Percentiles rank a stretch among this genome's conserved stretches.
phyloP scores from a whole-genome alignment of 2,329 filamentous ascomycete genomes.

The Sphaerostilbella broomeana region DNA sequence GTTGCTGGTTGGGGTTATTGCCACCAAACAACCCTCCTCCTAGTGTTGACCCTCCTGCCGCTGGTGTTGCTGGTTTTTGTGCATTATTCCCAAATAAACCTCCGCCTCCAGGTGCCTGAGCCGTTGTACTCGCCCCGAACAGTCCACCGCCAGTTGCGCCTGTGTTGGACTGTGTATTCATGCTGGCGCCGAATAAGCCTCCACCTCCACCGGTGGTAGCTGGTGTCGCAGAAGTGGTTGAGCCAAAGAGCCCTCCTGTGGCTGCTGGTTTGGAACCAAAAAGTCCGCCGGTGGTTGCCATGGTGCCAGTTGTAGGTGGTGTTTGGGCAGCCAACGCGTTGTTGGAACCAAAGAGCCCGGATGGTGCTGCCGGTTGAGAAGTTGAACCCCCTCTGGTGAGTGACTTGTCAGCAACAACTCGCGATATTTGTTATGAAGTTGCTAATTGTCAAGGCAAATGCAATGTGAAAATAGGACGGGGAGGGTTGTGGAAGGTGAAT shows the following conservation, averaged over 20 bases:
- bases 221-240: slow-evolving; percentile 18
- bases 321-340: slow-evolving; percentile 22
- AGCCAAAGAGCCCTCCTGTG: slow-evolving; percentile 26
- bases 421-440: no score
- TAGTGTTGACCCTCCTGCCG: slow-evolving; percentile 12
- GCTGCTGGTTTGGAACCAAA: slow-evolving; percentile 28
- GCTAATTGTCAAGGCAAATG: no score
- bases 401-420: slow-evolving; percentile 8
- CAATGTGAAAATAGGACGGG: no score
- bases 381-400: slow-evolving; percentile 20
- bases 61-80: slow-evolving; percentile 2
- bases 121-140: slow-evolving; percentile 23
- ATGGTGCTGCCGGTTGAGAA: slow-evolving; percentile 28
- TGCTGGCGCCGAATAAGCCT: slow-evolving; percentile 18
- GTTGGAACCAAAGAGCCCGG: slow-evolving; percentile 32
- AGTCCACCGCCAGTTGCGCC: slow-evolving; percentile 22
- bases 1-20: slow-evolving; percentile 21
- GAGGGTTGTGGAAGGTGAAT: no score
- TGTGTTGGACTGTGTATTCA: slow-evolving; percentile 10
- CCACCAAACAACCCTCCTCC: slow-evolving; percentile 28
- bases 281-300: slow-evolving; percentile 32
- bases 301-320: slow-evolving; percentile 23
- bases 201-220: slow-evolving; percentile 16
- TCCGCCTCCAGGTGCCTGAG: slow-evolving; percentile 10
- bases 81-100: slow-evolving; percentile 15